phyloP scores from a whole-genome alignment of 768 basidiomycete genomes.

The Kwoniella heveanensis region DNA sequence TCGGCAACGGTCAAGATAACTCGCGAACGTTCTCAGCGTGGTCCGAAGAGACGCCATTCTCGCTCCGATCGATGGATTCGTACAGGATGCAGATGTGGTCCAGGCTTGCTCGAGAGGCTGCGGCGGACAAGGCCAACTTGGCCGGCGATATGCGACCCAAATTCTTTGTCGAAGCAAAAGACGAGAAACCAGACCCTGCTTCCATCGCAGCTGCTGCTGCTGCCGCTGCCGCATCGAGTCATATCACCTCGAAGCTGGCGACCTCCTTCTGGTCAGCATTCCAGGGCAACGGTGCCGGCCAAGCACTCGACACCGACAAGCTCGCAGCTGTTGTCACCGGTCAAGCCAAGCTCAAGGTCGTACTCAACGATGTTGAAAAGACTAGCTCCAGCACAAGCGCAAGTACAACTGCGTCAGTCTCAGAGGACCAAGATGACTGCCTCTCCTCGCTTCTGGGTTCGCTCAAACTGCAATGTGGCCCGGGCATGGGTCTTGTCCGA shows the following conservation, averaged over 20 bases:
- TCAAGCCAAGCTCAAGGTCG: conserved; percentile 36
- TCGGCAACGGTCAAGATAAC: conserved; percentile 55
- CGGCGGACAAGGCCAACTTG: conserved; percentile 46
- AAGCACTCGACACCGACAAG: conserved; percentile 44
- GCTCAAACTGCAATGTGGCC: conserved; percentile 39
- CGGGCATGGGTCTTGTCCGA: conserved; percentile 1
- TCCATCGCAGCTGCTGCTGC: conserved; percentile 16
- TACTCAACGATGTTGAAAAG: conserved; percentile 13
- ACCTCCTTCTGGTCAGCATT: conserved; percentile 52
- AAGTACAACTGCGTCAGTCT: background rate
- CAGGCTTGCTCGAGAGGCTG: conserved; percentile 76
- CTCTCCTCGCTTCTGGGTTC: conserved; percentile 29
- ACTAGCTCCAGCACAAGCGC: background rate
- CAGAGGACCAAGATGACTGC: conserved; percentile 18
- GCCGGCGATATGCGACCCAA: conserved; percentile 49
- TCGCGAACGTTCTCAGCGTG: conserved; percentile 70
- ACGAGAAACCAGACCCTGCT: conserved; percentile 15
- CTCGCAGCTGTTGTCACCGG: conserved; percentile 52
- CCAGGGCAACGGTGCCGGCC: conserved; percentile 20
- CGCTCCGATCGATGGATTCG: conserved; percentile 80
- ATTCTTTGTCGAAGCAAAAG: conserved; percentile 44
- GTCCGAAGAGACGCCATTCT: conserved; percentile 78
- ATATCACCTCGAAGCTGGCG: conserved; percentile 47
- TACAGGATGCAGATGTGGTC: conserved; percentile 92
- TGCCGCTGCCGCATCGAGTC: conserved; percentile 24